These are phyloP conservation scores for Volvox reticuliferus DNA, from an alignment of 139 green algal genomes.

Conservation along the genomic window DNA sequence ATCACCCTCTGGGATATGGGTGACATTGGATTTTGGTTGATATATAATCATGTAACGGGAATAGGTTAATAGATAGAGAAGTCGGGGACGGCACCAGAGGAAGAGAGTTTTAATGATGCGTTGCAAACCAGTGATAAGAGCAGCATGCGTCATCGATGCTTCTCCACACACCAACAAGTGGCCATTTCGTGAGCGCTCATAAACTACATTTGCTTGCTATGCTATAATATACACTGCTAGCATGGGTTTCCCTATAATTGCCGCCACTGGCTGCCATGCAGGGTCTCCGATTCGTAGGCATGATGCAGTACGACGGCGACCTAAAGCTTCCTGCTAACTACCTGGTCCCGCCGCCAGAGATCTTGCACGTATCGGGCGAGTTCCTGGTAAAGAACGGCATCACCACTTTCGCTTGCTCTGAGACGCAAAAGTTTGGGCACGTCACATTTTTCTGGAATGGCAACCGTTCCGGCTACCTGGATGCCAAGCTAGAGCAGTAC, in stretches of 20 bases:
- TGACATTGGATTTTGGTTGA: too few species aligned
- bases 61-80: too few species aligned
- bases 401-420: conserved; percentile 92
- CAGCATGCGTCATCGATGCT: too few species aligned
- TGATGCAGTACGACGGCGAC: conserved; percentile 99
- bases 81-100: too few species aligned
- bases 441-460: conserved; percentile 99
- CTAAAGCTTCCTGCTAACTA: conserved; percentile 94
- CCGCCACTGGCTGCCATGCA: conserved; percentile 13
- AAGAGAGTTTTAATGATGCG: too few species aligned
- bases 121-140: too few species aligned
- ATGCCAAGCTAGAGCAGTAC: conserved; percentile 93
- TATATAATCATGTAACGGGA: too few species aligned
- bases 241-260: neutral
- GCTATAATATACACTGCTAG: too few species aligned
- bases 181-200: too few species aligned
- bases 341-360: conserved; percentile 93
- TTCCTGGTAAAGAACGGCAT: conserved; percentile 91
- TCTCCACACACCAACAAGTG: too few species aligned
- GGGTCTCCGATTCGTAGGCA: conserved; percentile 86
- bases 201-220: too few species aligned
- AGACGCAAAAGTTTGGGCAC: conserved; percentile 97
- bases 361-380: conserved; percentile 81
- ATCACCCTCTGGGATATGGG: too few species aligned
- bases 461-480: conserved; percentile 95